phyloP scores from a whole-genome alignment of 768 basidiomycete genomes.

The Lenzites betulinus region DNA sequence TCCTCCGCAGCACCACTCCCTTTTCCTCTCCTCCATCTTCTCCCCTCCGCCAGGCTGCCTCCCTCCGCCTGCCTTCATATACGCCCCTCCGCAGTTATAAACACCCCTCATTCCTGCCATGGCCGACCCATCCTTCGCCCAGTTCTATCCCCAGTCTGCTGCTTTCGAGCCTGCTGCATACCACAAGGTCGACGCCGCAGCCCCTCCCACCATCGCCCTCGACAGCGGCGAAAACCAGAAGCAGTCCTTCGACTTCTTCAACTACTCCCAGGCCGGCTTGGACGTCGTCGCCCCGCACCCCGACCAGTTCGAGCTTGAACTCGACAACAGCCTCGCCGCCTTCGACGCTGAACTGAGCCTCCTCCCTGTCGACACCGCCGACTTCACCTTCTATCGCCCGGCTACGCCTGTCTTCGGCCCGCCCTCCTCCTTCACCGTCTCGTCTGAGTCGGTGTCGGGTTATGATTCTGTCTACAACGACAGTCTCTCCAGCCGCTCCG shows the following conservation, averaged over 20 bases:
- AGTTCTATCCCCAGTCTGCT: slow-evolving; percentile 25
- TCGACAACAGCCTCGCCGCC: slow-evolving; percentile 69
- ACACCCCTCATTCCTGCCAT: slow-evolving; percentile 20
- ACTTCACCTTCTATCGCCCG: slow-evolving; percentile 61
- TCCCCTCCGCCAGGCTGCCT: slow-evolving; percentile 14
- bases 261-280: slow-evolving; percentile 66
- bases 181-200: slow-evolving; percentile 22
- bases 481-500: slow-evolving; percentile 63
- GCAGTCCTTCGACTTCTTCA: slow-evolving; percentile 42
- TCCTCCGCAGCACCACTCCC: slow-evolving; percentile 24
- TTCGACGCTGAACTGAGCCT: slow-evolving; percentile 60
- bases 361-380: slow-evolving; percentile 58
- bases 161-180: slow-evolving; percentile 20
- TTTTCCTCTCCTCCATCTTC: slow-evolving; percentile 22
- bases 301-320: slow-evolving; percentile 82
- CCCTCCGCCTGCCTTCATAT: slow-evolving; percentile 24
- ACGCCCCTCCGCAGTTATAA: slow-evolving; percentile 26
- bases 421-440: slow-evolving; percentile 77
- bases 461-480: slow-evolving; percentile 55
- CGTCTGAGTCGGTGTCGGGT: slow-evolving; percentile 60
- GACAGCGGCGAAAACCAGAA: slow-evolving; percentile 57
- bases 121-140: slow-evolving; percentile 26
- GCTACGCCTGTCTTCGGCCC: slow-evolving; percentile 68
- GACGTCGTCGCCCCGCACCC: slow-evolving; percentile 79
- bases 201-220: slow-evolving; percentile 23